These are phyloP conservation scores for Acanthamoeba castellanii DNA, from an alignment of 208 protist genomes.

Conservation along the genomic window DNA sequence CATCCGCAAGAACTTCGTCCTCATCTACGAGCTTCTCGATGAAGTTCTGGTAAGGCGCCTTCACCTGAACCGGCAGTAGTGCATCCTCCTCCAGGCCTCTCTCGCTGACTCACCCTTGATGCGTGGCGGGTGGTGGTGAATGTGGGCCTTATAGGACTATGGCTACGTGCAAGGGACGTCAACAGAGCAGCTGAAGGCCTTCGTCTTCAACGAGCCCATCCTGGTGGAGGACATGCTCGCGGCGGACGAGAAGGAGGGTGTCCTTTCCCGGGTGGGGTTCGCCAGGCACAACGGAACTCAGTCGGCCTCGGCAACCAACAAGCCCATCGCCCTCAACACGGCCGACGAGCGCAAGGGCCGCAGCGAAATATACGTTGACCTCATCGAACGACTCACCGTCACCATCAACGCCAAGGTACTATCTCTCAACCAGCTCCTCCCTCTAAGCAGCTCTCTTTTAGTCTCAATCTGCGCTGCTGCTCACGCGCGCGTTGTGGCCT, in stretches of 20 bases:
- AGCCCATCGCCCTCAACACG: conserved; percentile 77
- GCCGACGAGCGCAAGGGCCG: conserved; percentile 74
- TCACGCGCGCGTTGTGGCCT: conserved; percentile 85
- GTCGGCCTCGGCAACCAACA: conserved; percentile 74
- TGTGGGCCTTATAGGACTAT: conserved; percentile 83
- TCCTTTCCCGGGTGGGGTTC: conserved; percentile 3
- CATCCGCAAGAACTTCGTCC: conserved; percentile 92
- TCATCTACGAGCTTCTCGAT: conserved; percentile 95
- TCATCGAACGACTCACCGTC: conserved; percentile 92
- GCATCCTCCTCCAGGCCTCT: background rate
- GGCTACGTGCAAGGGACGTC: conserved; percentile 91
- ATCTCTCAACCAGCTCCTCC: too few relatives aligned
- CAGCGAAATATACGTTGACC: conserved; percentile 94
- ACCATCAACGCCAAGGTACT: conserved; percentile 89
- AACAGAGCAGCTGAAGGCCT: conserved; percentile 91
- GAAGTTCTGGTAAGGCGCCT: conserved; percentile 87
- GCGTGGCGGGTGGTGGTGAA: too few relatives aligned
- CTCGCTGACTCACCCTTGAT: too few relatives aligned
- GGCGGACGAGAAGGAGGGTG: background rate
- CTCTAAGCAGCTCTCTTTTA: too few relatives aligned
- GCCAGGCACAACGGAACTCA: background rate
- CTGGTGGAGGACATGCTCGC: conserved; percentile 50
- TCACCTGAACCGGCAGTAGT: background rate
- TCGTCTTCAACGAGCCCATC: conserved; percentile 90
- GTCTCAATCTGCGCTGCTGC: background rate